phyloP scores from a whole-genome alignment of 345 rosid species.

The Eucalyptus regnans region DNA sequence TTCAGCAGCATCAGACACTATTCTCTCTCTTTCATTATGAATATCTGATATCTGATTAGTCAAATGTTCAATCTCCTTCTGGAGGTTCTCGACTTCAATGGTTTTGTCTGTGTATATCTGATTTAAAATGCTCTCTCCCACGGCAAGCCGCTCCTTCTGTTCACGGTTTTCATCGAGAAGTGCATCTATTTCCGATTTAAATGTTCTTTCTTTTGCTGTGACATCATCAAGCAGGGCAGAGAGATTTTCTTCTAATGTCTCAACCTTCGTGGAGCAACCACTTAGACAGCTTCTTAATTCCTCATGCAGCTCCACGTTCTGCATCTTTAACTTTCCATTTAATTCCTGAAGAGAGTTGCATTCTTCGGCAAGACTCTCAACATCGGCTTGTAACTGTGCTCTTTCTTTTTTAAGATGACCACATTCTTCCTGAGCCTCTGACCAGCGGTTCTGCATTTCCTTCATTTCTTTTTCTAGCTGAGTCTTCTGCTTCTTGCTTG shows the following conservation, averaged over 20 bases:
- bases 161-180: conserved; percentile 19
- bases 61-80: conserved; percentile 7
- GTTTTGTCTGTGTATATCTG: conserved; percentile 18
- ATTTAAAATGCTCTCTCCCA: conserved; percentile 9
- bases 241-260: conserved; percentile 21
- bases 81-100: conserved; percentile 23
- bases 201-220: conserved; percentile 18
- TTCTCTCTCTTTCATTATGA: conserved; percentile 15
- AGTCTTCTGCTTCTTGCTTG: conserved; percentile 6
- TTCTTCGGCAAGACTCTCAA: conserved; percentile 16
- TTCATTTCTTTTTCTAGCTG: conserved; percentile 3
- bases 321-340: conserved; percentile 18
- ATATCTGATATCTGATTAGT: conserved; percentile 3
- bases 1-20: conserved; percentile 5
- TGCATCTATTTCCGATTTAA: conserved; percentile 17
- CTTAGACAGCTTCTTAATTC: conserved; percentile 3
- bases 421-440: conserved; percentile 11
- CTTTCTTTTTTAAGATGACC: conserved; percentile 14
- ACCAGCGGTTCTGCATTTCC: conserved; percentile 6
- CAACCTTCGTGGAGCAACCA: conserved; percentile 13
- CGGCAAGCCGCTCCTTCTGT: conserved; percentile 15
- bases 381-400: neutral
- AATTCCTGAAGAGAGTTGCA: conserved; percentile 10
- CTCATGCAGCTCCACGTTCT: conserved; percentile 16
- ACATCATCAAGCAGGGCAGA: conserved; percentile 21